These are phyloP conservation scores for Physaria fendleri DNA, from an alignment of 345 rosid species.

Conservation along the genomic window DNA sequence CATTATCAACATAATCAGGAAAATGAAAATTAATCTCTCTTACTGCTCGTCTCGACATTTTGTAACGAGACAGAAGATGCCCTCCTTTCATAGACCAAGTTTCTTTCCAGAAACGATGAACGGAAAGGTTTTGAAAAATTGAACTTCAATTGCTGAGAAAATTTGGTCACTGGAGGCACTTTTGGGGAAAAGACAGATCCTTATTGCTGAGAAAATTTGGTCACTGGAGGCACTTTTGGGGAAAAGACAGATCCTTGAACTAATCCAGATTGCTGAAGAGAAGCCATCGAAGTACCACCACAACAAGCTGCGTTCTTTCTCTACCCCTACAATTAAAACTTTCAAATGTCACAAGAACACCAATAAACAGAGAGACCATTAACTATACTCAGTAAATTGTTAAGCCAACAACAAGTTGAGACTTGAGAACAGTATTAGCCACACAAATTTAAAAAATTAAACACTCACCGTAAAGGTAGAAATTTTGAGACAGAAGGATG, in stretches of 20 bases:
- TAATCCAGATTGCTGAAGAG: slow-evolving; percentile 48
- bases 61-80: slow-evolving; percentile 51
- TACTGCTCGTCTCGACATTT: slow-evolving; percentile 46
- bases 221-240: slow-evolving; percentile 20
- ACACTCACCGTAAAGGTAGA: too few relatives aligned
- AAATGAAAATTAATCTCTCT: not conserved
- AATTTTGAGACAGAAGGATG: too few relatives aligned
- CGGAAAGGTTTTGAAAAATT: slow-evolving; percentile 35
- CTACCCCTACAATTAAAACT: too few relatives aligned
- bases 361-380: too few relatives aligned
- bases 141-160: slow-evolving; percentile 39
- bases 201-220: slow-evolving; percentile 38
- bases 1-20: not conserved
- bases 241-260: slow-evolving; percentile 35
- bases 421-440: too few relatives aligned
- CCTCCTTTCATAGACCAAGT: slow-evolving; percentile 45
- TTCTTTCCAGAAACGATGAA: slow-evolving; percentile 37
- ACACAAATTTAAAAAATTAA: too few relatives aligned
- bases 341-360: too few relatives aligned
- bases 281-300: slow-evolving; percentile 50
- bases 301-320: slow-evolving; percentile 44
- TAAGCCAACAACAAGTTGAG: too few relatives aligned
- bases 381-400: too few relatives aligned
- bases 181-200: slow-evolving; percentile 29
- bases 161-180: slow-evolving; percentile 28